Evolutionary conservation across 495 filamentous ascomycete genomes (phyloP).

Genomic region (Tuber microsphaerosporum): DNA sequence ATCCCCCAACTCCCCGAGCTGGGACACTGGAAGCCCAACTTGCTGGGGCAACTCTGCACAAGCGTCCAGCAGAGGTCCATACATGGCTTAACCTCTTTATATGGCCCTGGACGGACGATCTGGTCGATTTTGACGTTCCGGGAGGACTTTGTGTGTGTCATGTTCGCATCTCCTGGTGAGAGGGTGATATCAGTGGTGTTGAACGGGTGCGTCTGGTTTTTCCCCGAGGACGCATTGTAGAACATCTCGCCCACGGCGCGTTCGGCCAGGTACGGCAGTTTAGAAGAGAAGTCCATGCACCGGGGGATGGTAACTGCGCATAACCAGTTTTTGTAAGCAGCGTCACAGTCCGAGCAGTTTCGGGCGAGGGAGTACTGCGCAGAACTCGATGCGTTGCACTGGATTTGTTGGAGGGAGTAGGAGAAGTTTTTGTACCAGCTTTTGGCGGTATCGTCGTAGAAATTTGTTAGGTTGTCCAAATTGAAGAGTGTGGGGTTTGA

Average conservation of each 20-base stretch:
- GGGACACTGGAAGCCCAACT: constrained; percentile 72
- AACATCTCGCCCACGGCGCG: constrained; percentile 64
- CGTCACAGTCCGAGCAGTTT: constrained; percentile 65
- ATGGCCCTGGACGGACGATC: constrained; percentile 70
- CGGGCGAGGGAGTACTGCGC: constrained; percentile 72
- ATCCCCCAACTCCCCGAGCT: constrained; percentile 48
- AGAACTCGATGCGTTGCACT: constrained; percentile 62
- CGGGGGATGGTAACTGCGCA: constrained; percentile 87
- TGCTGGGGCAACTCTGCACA: constrained; percentile 74
- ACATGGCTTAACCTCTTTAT: constrained; percentile 87
- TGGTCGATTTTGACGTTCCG: constrained; percentile 67
- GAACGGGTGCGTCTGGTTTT: constrained; percentile 30
- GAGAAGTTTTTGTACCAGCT: constrained; percentile 64
- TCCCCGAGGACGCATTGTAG: constrained; percentile 56
- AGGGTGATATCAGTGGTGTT: constrained; percentile 31
- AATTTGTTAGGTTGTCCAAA: constrained; percentile 49
- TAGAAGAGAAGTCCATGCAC: constrained; percentile 70
- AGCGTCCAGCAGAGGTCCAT: constrained; percentile 74
- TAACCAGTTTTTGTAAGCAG: constrained; percentile 86
- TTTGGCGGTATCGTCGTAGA: constrained; percentile 63
- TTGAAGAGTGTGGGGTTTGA: constrained; percentile 58
- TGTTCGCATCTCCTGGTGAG: constrained; percentile 34
- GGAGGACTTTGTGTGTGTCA: constrained; percentile 41
- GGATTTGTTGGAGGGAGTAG: constrained; percentile 72
- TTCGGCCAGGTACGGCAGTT: constrained; percentile 52